Base-by-base conservation (phyloP, 2,329 filamentous ascomycete species). In the Hortaea sp. region DNA sequence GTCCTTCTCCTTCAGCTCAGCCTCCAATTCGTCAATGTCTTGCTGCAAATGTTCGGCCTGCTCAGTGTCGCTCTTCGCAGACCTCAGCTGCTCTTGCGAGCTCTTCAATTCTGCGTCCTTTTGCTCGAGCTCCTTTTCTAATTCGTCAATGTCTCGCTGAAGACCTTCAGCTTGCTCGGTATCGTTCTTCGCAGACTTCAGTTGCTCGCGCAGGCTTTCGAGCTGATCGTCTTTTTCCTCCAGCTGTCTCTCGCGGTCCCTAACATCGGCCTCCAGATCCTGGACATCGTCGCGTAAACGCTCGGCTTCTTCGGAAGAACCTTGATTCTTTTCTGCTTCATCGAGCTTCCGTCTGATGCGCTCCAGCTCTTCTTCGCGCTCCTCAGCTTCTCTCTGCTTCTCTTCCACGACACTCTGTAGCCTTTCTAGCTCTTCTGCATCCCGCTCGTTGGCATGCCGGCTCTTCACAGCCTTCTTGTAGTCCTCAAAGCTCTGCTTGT, bases 391-490 rank as follows among this genome's bases (percentile, higher is more conserved):
- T 39, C 54, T 55, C 48, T 63, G 61, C 30, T 67, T 67, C 46
- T 72, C 66, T 11, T 73, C 69, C 6, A 69, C 68, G 45, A 70
- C 50, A 42, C 61, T 63, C 44, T 67, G 65, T 44, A 75, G 56
- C 45, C 69, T 65, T 10, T 73, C 69, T 60, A 82, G 69, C 57
- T 83, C 79, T 50, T 77, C 73, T 43, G 79, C 80, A 54, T 87
- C 76, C 48, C 74, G 78, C 53, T 88, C 81, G 57, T 88, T 82
- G 3, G 57, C 57, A 52, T 88, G 81, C 58, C 84, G 84, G 57
- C 79, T 79, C 66, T 87, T 88, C 45, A 87, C 76, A 58, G 84
- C 85, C 49, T 94, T 85, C 52, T 89, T 85, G 49, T 94, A 78
- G 52, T 94, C 86, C 46, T 82, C 69, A 53, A 95, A 80, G 62